Percentiles rank a stretch among this genome's conserved stretches.
phyloP scores from a whole-genome alignment of 176 grass and related monocot genomes.

The Oryza meyeriana region DNA sequence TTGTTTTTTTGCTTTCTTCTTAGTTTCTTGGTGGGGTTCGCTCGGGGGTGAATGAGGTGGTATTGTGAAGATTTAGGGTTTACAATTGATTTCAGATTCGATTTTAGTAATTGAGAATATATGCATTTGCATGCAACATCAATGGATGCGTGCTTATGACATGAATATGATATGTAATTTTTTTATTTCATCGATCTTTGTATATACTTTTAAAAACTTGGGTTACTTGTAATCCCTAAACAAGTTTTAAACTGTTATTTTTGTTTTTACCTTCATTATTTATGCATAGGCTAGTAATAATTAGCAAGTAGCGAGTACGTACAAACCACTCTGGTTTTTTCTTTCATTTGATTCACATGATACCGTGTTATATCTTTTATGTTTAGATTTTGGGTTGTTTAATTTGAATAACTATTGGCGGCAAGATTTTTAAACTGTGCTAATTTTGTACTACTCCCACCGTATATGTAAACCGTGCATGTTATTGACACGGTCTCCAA shows the following conservation, averaged over 20 bases:
- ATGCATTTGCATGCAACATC: constrained; percentile 23
- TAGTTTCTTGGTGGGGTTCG: not conserved
- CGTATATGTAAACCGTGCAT: no score
- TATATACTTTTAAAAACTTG: not conserved
- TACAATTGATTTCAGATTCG: constrained; percentile 1
- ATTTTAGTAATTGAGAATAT: constrained; percentile 23
- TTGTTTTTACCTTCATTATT: not conserved
- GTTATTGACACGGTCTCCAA: no score
- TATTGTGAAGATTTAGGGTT: constrained; percentile 25
- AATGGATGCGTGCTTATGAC: constrained; percentile 17
- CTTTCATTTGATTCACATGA: no score
- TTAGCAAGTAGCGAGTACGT: no score
- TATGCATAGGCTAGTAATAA: not conserved
- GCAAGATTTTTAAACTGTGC: no score
- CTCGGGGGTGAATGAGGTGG: constrained; percentile 1
- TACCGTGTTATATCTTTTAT: no score
- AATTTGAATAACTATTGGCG: no score
- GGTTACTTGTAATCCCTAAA: not conserved
- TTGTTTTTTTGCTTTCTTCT: not conserved
- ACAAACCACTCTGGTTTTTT: no score
- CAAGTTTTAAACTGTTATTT: not conserved
- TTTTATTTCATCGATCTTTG: not conserved
- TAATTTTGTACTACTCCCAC: no score
- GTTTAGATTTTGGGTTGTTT: no score
- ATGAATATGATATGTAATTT: constrained; percentile 3